Base-by-base conservation (phyloP, 441 rosid genomes). In the Populus tomentosa region DNA sequence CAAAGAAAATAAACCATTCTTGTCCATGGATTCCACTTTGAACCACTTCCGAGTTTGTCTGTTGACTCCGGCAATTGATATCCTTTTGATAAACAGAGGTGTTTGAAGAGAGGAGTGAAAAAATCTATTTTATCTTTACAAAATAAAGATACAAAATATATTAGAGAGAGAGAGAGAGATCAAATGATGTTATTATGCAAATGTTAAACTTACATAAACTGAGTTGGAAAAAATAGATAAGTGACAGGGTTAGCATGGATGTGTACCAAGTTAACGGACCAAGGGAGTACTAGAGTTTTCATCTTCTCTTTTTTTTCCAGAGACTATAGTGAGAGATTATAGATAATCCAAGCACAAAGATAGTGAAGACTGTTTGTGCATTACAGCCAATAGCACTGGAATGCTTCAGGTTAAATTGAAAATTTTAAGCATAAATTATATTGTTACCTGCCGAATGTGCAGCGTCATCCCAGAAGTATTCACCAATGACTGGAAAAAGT, bases 401-500 rank as follows among this genome's bases (percentile, higher is more conserved):
- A 68, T 40, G 21, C 67, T 24, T 23, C 21, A 4, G 38, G 36
- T 28, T 64, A 66, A 62, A 79, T 20, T 65, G 66, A 66, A 75
- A 18, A 70, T 63, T 67, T 26, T 42, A 69, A 66, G 68, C 65
- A 69, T 35, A 35, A 50, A n/a, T 38, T 35, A 18, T 23, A 75
- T 35, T 59, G 6, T 79, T 88, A 94, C 96, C 94, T 91, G 94
- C 67, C 90, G 89, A 8, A 94, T 90, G 85, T 91, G 98, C 78
- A 91, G 95, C 28, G 98, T 94, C 95, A 94, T 90, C 46, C 97
- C 97, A 69, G 97, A 90, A 77, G 97, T 92, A 80, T 92, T 92
- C 82, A 89, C 97, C 84, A 91, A 84, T 59, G 97, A 94, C 79
- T 90, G 95, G 81, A 94, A 92, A 79, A 92, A 91, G 80, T 92